These are phyloP conservation scores for Suillus americanus DNA, from an alignment of 768 basidiomycete genomes.

Conservation along the genomic window DNA sequence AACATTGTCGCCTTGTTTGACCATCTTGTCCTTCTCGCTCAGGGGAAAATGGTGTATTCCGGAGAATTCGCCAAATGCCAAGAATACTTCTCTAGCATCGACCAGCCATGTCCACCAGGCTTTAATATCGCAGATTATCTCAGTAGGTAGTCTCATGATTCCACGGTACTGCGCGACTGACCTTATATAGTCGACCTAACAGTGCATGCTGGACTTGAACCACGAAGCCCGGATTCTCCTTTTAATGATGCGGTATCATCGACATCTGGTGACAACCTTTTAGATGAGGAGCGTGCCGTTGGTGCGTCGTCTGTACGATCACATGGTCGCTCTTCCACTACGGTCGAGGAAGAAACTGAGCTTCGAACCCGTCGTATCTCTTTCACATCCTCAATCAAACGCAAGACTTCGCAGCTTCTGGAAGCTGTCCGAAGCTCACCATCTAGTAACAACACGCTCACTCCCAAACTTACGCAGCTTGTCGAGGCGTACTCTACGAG, in stretches of 20 bases:
- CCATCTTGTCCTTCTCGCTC: conserved; percentile 81
- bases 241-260: conserved; percentile 45
- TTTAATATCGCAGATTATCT: conserved; percentile 98
- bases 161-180: background rate
- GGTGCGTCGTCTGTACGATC: conserved; percentile 44
- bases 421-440: conserved; percentile 48
- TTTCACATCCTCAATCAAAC: conserved; percentile 55
- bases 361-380: conserved; percentile 46
- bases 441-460: conserved; percentile 29
- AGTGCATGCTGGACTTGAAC: conserved; percentile 52
- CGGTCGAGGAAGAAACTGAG: conserved; percentile 49
- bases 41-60: conserved; percentile 83
- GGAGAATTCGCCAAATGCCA: conserved; percentile 73
- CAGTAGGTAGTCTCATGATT: conserved; percentile 53
- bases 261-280: conserved; percentile 44
- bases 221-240: conserved; percentile 32
- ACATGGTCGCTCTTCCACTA: conserved; percentile 29
- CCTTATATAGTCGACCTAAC: conserved; percentile 63
- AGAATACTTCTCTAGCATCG: conserved; percentile 76
- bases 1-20: conserved; percentile 98
- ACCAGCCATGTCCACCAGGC: conserved; percentile 83
- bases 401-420: conserved; percentile 73
- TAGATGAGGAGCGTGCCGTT: conserved; percentile 72
- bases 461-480: conserved; percentile 66
- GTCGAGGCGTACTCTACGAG: conserved; percentile 72